phyloP scores from a whole-genome alignment of 257 asterid species.

The Solanum tarijense region DNA sequence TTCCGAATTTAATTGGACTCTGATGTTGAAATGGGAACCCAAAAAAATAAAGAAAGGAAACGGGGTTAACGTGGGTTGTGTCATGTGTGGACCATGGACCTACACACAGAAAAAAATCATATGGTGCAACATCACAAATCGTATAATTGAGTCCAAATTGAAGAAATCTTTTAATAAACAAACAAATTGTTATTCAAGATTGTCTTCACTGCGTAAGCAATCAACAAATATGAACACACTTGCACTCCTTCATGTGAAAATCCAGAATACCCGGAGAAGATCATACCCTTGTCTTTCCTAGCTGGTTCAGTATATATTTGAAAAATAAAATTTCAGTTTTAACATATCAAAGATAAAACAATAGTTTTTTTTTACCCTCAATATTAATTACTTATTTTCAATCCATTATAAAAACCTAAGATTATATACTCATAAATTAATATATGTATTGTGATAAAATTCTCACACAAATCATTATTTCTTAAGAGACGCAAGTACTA shows the following conservation, averaged over 20 bases:
- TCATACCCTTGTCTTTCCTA: background rate
- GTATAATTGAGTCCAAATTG: background rate
- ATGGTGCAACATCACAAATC: background rate
- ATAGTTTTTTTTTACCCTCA: background rate
- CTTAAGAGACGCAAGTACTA: no score
- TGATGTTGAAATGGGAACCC: no score
- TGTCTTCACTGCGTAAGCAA: background rate
- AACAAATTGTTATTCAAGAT: background rate
- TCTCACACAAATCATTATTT: no score
- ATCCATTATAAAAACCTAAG: no score
- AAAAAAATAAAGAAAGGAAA: background rate
- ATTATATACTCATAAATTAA: background rate
- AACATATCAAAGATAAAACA: background rate
- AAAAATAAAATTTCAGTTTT: background rate
- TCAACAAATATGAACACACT: background rate
- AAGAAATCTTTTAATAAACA: background rate
- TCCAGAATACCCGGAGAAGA: background rate
- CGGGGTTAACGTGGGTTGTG: background rate
- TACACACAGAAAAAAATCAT: background rate
- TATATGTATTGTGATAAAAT: background rate
- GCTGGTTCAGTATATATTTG: background rate
- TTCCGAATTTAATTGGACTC: no score
- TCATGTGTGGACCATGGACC: background rate
- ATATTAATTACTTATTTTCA: no score
- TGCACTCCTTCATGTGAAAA: background rate